Base-by-base conservation (phyloP, 345 rosid genomes). In the Pistacia atlantica region DNA sequence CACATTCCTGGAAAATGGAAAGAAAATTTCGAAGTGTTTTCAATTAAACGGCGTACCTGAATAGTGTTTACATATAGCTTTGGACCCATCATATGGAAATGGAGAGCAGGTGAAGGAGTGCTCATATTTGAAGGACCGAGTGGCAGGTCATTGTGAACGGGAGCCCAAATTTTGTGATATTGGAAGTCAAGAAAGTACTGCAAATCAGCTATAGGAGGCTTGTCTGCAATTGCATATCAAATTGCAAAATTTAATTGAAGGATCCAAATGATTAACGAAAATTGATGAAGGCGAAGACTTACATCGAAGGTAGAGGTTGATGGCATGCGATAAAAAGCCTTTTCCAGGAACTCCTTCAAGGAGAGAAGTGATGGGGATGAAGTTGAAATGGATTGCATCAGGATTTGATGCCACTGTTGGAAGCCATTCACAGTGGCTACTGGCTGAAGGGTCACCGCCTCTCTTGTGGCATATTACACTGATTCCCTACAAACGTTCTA, bases 291-390 rank as follows among this genome's bases (percentile, higher is more conserved):
- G 16, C 3, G n/a, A 12, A 33, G 22, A 78, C 90, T 84, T 81
- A 96, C 99, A 96, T 80, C 98, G 83, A 60, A 96, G 92, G 78
- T 96, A 96, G 72, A 96, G 93, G 83, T 95, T 92, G 86, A 93
- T 92, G 76, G 99, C 99, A 75, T 96, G 99, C 25, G 98, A 90
- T 42, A 96, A 67, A 84, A 96, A 89, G 56, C 97, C 98, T 70
- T 77, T 88, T 60, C 99, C 99, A 64, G 94, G 90, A 67, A 87
- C 88, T 37, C 86, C 90, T 51, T 85, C 88, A 20, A 96, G 94
- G 1, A 96, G 91, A 80, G 97, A 91, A 72, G 98, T 92, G 69
- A 96, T 91, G n/a, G 99, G 97, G 57, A 93, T 81, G 85, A 96
- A 90, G 83, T 49, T 88, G 77, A 87, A 96, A 5, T 88, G 85